phyloP scores from a whole-genome alignment of 2,329 filamentous ascomycete species.

The Stachybotrys chartarum region DNA sequence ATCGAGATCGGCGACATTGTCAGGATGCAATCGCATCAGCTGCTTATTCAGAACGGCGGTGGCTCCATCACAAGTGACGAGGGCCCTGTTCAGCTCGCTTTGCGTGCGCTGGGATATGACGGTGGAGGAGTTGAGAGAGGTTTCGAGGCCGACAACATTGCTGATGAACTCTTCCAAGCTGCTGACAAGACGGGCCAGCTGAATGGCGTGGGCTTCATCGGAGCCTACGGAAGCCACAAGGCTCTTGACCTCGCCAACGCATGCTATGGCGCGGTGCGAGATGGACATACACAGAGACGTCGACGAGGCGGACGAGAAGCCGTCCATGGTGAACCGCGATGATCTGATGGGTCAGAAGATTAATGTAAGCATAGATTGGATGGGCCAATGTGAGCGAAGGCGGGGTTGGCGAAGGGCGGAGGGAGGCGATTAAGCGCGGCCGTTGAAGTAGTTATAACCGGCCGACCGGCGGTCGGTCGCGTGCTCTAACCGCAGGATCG shows the following conservation, averaged over 20 bases:
- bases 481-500: too few relatives aligned
- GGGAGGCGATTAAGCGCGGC: too few relatives aligned
- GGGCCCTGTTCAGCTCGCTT: conserved; percentile 14
- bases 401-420: too few relatives aligned
- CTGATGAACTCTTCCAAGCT: conserved; percentile 18
- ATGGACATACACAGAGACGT: conserved; percentile 22
- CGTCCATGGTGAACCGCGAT: conserved; percentile 15
- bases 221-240: conserved; percentile 11
- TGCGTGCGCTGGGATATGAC: conserved; percentile 23
- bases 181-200: conserved; percentile 13
- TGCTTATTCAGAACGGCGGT: conserved; percentile 24
- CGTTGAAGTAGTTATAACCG: too few relatives aligned
- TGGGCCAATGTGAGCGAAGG: too few relatives aligned
- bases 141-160: conserved; percentile 15
- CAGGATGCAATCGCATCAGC: conserved; percentile 20
- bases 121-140: conserved; percentile 12
- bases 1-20: conserved; percentile 15
- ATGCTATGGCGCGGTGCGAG: conserved; percentile 19
- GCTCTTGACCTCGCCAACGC: conserved; percentile 20
- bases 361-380: too few relatives aligned
- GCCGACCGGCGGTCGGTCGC: too few relatives aligned
- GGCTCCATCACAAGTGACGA: conserved; percentile 20
- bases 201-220: neutral
- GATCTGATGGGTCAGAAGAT: too few relatives aligned
- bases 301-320: conserved; percentile 25